Base-by-base conservation (phyloP, 768 basidiomycete genomes). In the Termitomyces sp. region DNA sequence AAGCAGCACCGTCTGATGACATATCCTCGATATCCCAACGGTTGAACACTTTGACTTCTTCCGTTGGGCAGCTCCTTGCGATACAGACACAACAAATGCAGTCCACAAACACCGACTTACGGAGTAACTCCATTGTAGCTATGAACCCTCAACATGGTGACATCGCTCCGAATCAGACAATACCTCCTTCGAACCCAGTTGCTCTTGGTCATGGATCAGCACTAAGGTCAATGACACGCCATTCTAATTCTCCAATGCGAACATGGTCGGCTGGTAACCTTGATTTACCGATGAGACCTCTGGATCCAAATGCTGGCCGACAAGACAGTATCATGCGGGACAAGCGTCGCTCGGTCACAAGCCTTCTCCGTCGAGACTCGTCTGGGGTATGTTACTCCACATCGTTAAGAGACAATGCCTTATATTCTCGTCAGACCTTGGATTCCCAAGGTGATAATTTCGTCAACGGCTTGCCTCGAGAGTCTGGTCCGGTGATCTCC, bases 261-360 rank as follows among this genome's bases (percentile, higher is more conserved):
- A 91, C 90, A 23, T 94, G 91, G 91, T 92, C 92, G 57, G 84
- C 88, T 41, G 91, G 91, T 38, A 88, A 81, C 47, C 75, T 93
- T 16, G 91, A 94, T 65, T 72, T 93, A 57, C 86, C 89, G 9
- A 69, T 86, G 64, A 82, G 89, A 44, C 71, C 81, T 50, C 72
- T 82, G 18, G 77, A 80, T 52, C 72, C 75, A 48, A 74, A 76
- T 58, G 64, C 77, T 36, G 69, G 75, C 48, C 79, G 81, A 57
- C 76, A 72, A 64, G 79, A 79, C 52, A 72, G 74, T 33, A 68
- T 77, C 49, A 58, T 71, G 6, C 79, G 86, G 51, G 86, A 88
- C 72, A 91, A 92, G 72, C 86, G 91, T 64, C 84, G 91, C 56
- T 92, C 90, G 58, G 83, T 88, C 40, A 80, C 84, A 20, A 79